Conservation (phyloP, 768 basidiomycete genomes). For the Myochromella boudieri region DNA sequence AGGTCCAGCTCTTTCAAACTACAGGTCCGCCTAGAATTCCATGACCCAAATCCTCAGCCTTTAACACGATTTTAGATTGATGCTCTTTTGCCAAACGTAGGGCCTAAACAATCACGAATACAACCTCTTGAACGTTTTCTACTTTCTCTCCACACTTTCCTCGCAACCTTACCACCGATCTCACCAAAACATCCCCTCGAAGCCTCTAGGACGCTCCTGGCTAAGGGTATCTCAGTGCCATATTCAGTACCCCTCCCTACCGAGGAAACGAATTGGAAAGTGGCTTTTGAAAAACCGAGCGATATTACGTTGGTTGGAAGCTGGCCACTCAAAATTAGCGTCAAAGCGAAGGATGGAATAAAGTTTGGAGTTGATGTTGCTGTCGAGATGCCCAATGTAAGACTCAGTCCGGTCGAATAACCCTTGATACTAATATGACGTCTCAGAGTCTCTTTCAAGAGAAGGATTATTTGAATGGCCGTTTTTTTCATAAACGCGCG, state of each 20-base stretch:
- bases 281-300: conserved; percentile 74
- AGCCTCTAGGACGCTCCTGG: conserved; percentile 55
- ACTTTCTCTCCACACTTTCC: conserved; percentile 61
- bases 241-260: conserved; percentile 70
- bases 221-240: conserved; percentile 61
- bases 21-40: conserved; percentile 49
- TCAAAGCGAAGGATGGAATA: conserved; percentile 66
- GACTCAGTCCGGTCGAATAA: conserved; percentile 22
- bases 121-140: conserved; percentile 70
- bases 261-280: conserved; percentile 86
- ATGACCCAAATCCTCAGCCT: background rate
- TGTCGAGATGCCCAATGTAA: conserved; percentile 83
- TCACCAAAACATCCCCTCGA: conserved; percentile 63
- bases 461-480: conserved; percentile 87
- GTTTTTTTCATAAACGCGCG: conserved; percentile 91
- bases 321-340: conserved; percentile 77
- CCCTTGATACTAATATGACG: conserved; percentile 14
- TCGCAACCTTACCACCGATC: conserved; percentile 59
- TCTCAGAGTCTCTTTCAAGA: conserved; percentile 82
- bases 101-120: conserved; percentile 58
- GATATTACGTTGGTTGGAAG: conserved; percentile 83
- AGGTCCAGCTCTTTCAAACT: conserved; percentile 82
- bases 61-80: conserved; percentile 57
- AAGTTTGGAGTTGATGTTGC: conserved; percentile 77
- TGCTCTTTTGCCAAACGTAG: conserved; percentile 73